Base-by-base conservation (phyloP, 2,329 filamentous ascomycete genomes). In the Penicillium occitanis region DNA sequence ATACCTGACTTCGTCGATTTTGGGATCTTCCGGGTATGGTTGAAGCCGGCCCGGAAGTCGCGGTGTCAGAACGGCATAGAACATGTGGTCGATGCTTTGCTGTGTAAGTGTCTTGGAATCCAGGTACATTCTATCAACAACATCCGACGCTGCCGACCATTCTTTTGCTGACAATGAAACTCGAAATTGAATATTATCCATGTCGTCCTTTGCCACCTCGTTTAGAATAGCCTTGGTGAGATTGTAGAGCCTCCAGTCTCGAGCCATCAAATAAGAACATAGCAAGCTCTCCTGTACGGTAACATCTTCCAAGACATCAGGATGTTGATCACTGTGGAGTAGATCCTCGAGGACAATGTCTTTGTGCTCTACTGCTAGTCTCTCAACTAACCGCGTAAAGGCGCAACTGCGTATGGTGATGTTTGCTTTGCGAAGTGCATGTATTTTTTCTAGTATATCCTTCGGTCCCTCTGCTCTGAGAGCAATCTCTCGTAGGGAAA, bases 401-500 rank as follows among this genome's bases (percentile, higher is more conserved):
- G 85, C 83, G 4, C 86, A 88, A 5, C 83, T 77, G 3, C 86
- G 83, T 33, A 92, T 80, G 0, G 82, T 80, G 35, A 97, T 90
- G 0, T 87, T 87, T 5, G 86, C 80, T 61, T 83, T 79, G 67
- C 85, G 81, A 2, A 97, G 81, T 63, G 87, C 83, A 30, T 82
- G 75, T 30, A 96, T 83, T 37, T 87, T 86, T 0, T 80, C 74
- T 28, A 82, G 73, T n/a, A 95, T 80, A 6, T 83, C 84, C 37
- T 83, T 78, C 0, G 87, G 76, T 10, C 84, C 84, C 1, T 80
- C 76, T 62, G 90, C 86, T 71, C 91, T 85, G 11, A 90, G 76
- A 3, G 89, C 91, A 76, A 97, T 87, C 55, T 93, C 89, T 69
- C 93, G 90, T 22, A 97, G 75, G 3, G 92, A 90, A 19, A 90